These are phyloP conservation scores for Alloascoidea hylecoeti DNA, from an alignment of 805 yeast species.

Conservation along the genomic window DNA sequence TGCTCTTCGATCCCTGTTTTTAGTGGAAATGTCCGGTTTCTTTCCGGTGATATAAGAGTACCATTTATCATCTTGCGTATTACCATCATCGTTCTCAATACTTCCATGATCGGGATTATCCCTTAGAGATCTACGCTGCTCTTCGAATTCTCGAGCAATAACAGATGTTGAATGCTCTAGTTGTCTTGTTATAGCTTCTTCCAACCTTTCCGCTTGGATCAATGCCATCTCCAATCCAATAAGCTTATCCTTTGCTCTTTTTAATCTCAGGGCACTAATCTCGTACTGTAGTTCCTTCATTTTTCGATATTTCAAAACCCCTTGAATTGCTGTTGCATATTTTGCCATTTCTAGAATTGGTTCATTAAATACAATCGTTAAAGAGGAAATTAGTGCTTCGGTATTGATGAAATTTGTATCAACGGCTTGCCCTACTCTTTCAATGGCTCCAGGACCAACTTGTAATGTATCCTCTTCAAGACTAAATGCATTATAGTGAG, in stretches of 20 bases:
- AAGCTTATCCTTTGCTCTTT: constrained; percentile 14
- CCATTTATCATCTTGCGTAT: neutral
- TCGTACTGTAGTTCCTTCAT: constrained; percentile 40
- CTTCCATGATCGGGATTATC: neutral
- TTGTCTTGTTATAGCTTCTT: neutral
- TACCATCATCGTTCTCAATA: neutral
- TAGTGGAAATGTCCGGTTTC: neutral
- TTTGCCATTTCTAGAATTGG: constrained; percentile 60
- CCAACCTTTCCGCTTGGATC: neutral
- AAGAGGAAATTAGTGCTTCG: constrained; percentile 32
- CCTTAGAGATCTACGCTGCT: neutral
- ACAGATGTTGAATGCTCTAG: neutral
- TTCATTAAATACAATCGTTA: constrained; percentile 48
- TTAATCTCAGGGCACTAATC: constrained; percentile 23
- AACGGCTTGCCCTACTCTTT: constrained; percentile 74
- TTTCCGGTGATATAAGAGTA: neutral
- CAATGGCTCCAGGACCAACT: constrained; percentile 40
- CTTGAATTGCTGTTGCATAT: constrained; percentile 39
- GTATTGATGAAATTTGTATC: constrained; percentile 46
- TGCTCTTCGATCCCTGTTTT: neutral
- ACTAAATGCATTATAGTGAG: constrained; percentile 45
- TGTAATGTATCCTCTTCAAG: constrained; percentile 25
- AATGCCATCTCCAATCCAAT: neutral
- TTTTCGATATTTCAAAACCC: constrained; percentile 48
- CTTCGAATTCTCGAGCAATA: neutral